These are phyloP conservation scores for Dryas alaskensis DNA, from an alignment of 306 rosid genomes.

Conservation along the genomic window DNA sequence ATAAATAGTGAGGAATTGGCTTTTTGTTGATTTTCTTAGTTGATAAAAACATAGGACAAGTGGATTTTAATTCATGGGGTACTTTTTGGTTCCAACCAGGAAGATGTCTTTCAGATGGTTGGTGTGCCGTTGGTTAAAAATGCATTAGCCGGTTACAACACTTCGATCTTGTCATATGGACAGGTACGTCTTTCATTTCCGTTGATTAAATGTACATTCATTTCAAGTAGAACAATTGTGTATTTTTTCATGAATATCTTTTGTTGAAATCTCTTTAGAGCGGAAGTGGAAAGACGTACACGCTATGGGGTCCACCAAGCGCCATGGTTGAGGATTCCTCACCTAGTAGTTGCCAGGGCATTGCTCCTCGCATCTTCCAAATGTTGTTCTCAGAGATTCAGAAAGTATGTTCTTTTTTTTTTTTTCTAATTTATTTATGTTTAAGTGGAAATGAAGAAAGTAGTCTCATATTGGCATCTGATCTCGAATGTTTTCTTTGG, in stretches of 20 bases:
- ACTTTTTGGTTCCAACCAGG: slow-evolving; percentile 50
- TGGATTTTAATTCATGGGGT: slow-evolving; percentile 18
- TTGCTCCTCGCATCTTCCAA: slow-evolving; percentile 78
- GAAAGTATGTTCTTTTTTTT: slow-evolving; percentile 45
- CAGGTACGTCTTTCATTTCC: slow-evolving; percentile 49
- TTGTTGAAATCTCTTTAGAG: slow-evolving; percentile 42
- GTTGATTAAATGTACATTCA: not conserved
- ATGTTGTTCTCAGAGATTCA: slow-evolving; percentile 78
- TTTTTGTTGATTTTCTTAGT: not conserved
- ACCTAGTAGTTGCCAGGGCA: slow-evolving; percentile 53
- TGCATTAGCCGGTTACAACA: slow-evolving; percentile 90
- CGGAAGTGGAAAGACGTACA: slow-evolving; percentile 89
- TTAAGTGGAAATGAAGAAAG: not conserved
- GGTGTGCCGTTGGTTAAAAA: slow-evolving; percentile 75
- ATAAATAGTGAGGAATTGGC: not conserved
- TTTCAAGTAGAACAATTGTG: not conserved
- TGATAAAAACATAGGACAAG: slow-evolving; percentile 3
- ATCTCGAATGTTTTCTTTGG: slow-evolving; percentile 23
- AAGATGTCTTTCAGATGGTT: slow-evolving; percentile 68
- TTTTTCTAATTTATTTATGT: slow-evolving; percentile 11
- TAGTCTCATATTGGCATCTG: not conserved
- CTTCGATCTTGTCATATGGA: slow-evolving; percentile 79
- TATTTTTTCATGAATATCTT: not conserved
- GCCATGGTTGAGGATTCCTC: slow-evolving; percentile 76
- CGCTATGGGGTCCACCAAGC: slow-evolving; percentile 94